phyloP scores from a whole-genome alignment of 192 early-diverging fungal species.

The Backusella australiensis region DNA sequence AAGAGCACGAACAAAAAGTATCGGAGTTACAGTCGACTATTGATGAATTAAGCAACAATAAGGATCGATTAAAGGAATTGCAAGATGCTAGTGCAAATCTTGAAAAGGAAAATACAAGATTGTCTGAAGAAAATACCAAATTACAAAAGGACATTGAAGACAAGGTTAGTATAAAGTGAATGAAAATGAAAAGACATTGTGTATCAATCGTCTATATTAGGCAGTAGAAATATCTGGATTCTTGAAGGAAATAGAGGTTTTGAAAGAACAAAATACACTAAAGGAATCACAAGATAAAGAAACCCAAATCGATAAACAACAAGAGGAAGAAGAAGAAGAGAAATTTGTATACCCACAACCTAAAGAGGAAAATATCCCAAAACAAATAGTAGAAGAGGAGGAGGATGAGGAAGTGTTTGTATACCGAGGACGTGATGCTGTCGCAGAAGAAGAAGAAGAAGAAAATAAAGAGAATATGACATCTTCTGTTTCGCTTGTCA shows the following conservation, averaged over 20 bases:
- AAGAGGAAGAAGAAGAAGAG: conserved; percentile 25
- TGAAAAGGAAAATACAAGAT: neutral
- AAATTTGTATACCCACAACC: conserved; percentile 27
- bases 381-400: conserved; percentile 14
- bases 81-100: neutral
- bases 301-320: conserved; percentile 1
- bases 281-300: neutral
- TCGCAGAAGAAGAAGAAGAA: neutral
- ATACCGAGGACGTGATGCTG: conserved; percentile 11
- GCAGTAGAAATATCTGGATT: neutral
- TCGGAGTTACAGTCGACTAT: neutral
- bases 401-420: conserved; percentile 37
- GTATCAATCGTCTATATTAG: neutral
- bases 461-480: neutral
- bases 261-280: neutral
- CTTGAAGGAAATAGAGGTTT: neutral
- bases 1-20: neutral
- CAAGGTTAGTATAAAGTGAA: neutral
- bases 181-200: neutral
- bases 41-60: neutral
- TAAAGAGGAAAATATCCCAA: conserved; percentile 6
- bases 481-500: neutral
- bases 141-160: conserved; percentile 12
- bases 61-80: neutral
- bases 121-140: neutral